These are phyloP conservation scores for Chrysochromulina tobinii DNA, from an alignment of 78 protist genomes.

Conservation along the genomic window DNA sequence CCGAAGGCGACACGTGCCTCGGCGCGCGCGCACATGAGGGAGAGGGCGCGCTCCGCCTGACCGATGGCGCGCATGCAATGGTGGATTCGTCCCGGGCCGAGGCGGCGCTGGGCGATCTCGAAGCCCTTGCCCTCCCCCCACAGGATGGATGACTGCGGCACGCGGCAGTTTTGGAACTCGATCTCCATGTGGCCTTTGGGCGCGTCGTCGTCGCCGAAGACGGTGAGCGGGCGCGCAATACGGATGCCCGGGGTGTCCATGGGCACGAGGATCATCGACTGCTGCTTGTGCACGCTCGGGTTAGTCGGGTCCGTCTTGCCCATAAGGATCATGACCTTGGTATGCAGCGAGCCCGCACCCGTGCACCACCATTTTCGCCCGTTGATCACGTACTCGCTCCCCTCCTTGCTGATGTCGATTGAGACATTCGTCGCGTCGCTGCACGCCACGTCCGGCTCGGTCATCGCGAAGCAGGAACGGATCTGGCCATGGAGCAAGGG, in stretches of 20 bases:
- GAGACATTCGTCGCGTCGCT: conserved; percentile 46
- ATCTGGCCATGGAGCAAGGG: conserved; percentile 35
- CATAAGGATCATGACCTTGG: conserved; percentile 63
- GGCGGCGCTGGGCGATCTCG: conserved; percentile 46
- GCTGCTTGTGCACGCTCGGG: conserved; percentile 6
- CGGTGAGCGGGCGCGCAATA: conserved; percentile 67
- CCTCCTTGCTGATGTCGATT: conserved; percentile 45
- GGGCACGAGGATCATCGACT: background rate
- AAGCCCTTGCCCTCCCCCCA: background rate
- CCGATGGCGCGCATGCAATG: conserved; percentile 89
- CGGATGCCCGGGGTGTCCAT: conserved; percentile 57
- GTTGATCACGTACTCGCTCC: conserved; percentile 62
- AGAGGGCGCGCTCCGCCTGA: conserved; percentile 59
- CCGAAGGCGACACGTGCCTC: conserved; percentile 17
- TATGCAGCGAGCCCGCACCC: conserved; percentile 69
- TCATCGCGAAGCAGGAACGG: conserved; percentile 79
- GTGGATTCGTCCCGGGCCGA: conserved; percentile 89
- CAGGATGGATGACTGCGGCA: background rate
- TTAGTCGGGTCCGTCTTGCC: conserved; percentile 39
- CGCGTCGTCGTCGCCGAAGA: conserved; percentile 72
- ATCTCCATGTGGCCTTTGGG: conserved; percentile 80
- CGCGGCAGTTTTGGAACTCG: conserved; percentile 51
- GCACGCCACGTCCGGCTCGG: conserved; percentile 42
- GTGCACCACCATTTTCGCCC: conserved; percentile 76
- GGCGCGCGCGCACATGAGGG: conserved; percentile 50